Evolutionary conservation across 2,329 filamentous ascomycete species (phyloP), one percentile per base, ranked within the genome.

Genomic region (Microsporum audouinii): DNA sequence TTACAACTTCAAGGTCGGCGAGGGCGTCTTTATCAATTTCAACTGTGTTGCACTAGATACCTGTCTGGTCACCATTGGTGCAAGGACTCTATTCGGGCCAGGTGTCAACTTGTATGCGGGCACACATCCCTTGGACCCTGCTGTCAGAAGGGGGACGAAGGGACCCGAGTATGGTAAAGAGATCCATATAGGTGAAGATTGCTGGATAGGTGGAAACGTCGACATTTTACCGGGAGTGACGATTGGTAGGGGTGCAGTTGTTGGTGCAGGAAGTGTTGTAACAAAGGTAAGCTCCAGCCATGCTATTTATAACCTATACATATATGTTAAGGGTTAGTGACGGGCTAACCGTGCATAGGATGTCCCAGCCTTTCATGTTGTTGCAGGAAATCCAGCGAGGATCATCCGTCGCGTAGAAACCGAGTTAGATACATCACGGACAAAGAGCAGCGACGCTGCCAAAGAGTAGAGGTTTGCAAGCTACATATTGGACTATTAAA

Each of bases 221-320:
- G 83, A 79, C 27, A 82, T 95, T 17, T 76, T 91, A 49, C 84
- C 88, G 0, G 90, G 90, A 0, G 84, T 95, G 29, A 91, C 82
- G 0, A 87, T 95, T 65, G 90, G 91, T 0, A 79, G 81, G 60
- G 89, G 90, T 0, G 80, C 78, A 3, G 88, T 86, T 0, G 80
- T 95, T 63, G 91, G 89, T 0, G 90, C 91, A 1, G 89, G 87
- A 0, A 89, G 86, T 70, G 88, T 95, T 2, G 89, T 95, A 29
- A 94, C 88, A 1, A 94, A 87, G 76, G 80, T 80, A 64, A 57
- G 23, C 3, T 38, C 23, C 17, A 27, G n/a, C 5, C 2, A 47
- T 47, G 5, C 12, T 41, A 6, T 43, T 5, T 5, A 39, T 43
- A n/a, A 41, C 12, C 38, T 45, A 27, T 2, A 47, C 10, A 47